phyloP scores from a whole-genome alignment of 768 basidiomycete genomes.

The Rhizopogon vulgaris region DNA sequence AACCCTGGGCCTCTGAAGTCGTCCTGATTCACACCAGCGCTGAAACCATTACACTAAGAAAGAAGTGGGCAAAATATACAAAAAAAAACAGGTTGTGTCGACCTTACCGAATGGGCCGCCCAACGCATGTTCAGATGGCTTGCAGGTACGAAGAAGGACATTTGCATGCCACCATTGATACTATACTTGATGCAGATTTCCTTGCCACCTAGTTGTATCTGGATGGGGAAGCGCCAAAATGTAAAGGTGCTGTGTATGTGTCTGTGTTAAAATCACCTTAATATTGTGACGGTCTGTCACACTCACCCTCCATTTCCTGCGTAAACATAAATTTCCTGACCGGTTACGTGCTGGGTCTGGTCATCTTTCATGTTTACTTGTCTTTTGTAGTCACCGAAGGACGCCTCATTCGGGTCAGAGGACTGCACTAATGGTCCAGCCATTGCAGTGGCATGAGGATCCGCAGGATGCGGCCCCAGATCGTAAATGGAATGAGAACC shows the following conservation, averaged over 20 bases:
- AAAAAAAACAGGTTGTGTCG: background rate
- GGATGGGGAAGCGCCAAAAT: constrained; percentile 91
- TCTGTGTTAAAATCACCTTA: background rate
- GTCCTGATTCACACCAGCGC: constrained; percentile 82
- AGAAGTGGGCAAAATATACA: background rate
- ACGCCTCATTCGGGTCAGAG: constrained; percentile 4
- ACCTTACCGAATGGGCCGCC: constrained; percentile 77
- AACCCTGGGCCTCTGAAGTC: constrained; percentile 81
- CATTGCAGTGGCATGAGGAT: constrained; percentile 50
- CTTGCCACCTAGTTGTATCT: constrained; percentile 61
- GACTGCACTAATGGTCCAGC: constrained; percentile 16
- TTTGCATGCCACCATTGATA: constrained; percentile 72
- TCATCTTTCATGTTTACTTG: constrained; percentile 17
- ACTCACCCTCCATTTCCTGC: constrained; percentile 48
- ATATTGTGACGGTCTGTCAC: background rate
- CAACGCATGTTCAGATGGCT: constrained; percentile 80
- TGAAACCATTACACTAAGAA: constrained; percentile 79
- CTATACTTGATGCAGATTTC: constrained; percentile 80
- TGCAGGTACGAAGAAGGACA: constrained; percentile 83
- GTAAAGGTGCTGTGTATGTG: constrained; percentile 60
- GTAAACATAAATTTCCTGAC: constrained; percentile 73
- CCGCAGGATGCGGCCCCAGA: constrained; percentile 68
- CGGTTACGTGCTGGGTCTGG: constrained; percentile 39
- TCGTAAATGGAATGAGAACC: constrained; percentile 32
- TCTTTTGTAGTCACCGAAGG: constrained; percentile 11